Percentiles rank a stretch among this genome's conserved stretches.
phyloP scores from a whole-genome alignment of 768 basidiomycete genomes.

The Lactifluus piperatus region DNA sequence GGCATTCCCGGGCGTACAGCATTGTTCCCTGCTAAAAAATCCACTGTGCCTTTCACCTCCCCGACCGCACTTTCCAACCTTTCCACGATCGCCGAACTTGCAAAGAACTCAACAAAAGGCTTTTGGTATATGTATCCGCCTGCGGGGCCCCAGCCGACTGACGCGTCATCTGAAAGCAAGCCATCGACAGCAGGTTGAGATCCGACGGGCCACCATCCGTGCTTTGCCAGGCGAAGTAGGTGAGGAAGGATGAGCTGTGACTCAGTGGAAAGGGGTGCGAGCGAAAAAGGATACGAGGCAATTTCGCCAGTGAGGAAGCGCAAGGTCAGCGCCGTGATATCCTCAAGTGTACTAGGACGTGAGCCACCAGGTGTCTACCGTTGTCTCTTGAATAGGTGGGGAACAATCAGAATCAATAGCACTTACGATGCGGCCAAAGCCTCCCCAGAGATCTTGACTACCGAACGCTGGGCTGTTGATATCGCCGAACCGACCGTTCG shows the following conservation, averaged over 20 bases:
- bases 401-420: background rate
- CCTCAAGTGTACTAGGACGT: slow-evolving; percentile 28
- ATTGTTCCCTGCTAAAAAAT: slow-evolving; percentile 79
- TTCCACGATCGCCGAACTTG: slow-evolving; percentile 47
- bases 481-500: slow-evolving; percentile 97
- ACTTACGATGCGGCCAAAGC: slow-evolving; percentile 49
- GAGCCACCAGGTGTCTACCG: slow-evolving; percentile 5
- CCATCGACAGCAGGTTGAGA: slow-evolving; percentile 94
- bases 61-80: slow-evolving; percentile 50
- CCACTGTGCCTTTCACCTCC: slow-evolving; percentile 57
- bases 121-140: slow-evolving; percentile 97
- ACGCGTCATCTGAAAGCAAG: slow-evolving; percentile 56
- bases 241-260: slow-evolving; percentile 72
- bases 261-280: slow-evolving; percentile 71
- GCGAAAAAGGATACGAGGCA: slow-evolving; percentile 81
- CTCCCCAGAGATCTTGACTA: slow-evolving; percentile 68
- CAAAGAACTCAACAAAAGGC: slow-evolving; percentile 96
- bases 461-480: slow-evolving; percentile 97
- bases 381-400: background rate
- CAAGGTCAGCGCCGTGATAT: slow-evolving; percentile 74
- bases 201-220: slow-evolving; percentile 93
- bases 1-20: slow-evolving; percentile 39
- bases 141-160: slow-evolving; percentile 90
- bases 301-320: slow-evolving; percentile 69
- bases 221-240: slow-evolving; percentile 64